phyloP scores from a whole-genome alignment of 768 basidiomycete genomes.

The Crassisporium funariophilum region DNA sequence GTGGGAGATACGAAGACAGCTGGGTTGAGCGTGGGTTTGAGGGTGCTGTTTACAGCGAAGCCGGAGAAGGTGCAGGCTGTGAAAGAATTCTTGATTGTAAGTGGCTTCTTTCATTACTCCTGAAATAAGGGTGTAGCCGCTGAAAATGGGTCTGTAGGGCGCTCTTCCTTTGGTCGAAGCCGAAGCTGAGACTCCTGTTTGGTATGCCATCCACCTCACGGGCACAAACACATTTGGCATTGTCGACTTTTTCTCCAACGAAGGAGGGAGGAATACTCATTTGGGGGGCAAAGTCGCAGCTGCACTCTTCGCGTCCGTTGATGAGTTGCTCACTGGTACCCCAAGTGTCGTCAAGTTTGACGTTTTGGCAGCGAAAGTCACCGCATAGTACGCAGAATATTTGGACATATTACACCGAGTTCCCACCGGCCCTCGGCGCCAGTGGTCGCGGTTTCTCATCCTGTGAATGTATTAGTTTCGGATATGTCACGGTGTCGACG shows the following conservation, averaged over 20 bases:
- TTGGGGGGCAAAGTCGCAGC: constrained; percentile 37
- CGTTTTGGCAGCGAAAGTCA: constrained; percentile 33
- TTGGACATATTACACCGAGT: too few species aligned
- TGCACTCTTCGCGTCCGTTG: constrained; percentile 35
- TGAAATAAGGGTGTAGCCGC: not conserved
- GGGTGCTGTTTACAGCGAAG: constrained; percentile 37
- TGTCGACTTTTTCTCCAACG: constrained; percentile 39
- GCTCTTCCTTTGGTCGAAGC: constrained; percentile 36
- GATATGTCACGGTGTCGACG: too few species aligned
- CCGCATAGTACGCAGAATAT: too few species aligned
- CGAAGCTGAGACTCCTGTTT: constrained; percentile 35
- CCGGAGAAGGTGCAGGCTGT: constrained; percentile 35
- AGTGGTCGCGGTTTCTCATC: too few species aligned
- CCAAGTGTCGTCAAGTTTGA: constrained; percentile 34
- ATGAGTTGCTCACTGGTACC: constrained; percentile 29
- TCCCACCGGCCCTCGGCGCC: too few species aligned
- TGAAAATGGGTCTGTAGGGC: constrained; percentile 18
- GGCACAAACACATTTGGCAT: constrained; percentile 40
- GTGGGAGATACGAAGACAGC: constrained; percentile 20
- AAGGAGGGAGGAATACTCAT: constrained; percentile 33
- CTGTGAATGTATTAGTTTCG: too few species aligned
- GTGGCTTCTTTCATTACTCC: constrained; percentile 13
- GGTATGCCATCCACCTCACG: constrained; percentile 40
- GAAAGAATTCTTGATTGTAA: constrained; percentile 37
- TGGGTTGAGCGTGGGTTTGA: constrained; percentile 31